Evolutionary conservation across 2,329 filamentous ascomycete genomes (phyloP), one percentile per base, ranked within the genome.

Genomic region (Botrytis sinoallii): DNA sequence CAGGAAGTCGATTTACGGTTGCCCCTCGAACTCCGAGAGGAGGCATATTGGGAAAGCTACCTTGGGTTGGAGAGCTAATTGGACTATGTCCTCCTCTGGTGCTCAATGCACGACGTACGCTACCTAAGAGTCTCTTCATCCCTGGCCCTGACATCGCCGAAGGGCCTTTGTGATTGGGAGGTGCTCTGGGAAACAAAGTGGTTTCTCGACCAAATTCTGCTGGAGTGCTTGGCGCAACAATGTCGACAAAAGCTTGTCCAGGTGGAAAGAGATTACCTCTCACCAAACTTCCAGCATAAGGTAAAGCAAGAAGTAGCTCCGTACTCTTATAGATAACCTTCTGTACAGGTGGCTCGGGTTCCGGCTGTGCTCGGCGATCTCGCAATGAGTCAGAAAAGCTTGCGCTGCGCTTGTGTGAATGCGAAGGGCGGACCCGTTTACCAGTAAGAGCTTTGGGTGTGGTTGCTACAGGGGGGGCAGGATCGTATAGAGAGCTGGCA

Each of bases 381-480:
- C 94, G 86, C 70, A 95, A 82, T 1, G 95, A 95, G 83, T 98
- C 93, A 0, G 92, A 93, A 78, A 96, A 91, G 81, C 95, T 98
- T 68, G 91, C 94, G 80, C 93, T 97, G 35, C 94, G 90, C 82
- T 94, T 95, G 82, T 97, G 94, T 4, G 85, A 82, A 75, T 88
- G 86, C 20, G 84, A 83, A 32, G 89, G 86, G 25, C 89, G 87
- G 12, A 88, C 85, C 25, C 88, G 86, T 79, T 91, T 91, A 72
- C 88, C 88, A 18, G 86, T 84, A 3, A 91, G 82, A 1, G 88
- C 83, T 72, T 86, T 87, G 6, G 89, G 89, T 5, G 88, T 90
- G 16, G 85, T 85, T 8, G 89, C 89, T 64, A 90, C 83, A 6
- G 85, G 86, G 14, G 86, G 87, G 3, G 83, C 78, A 29, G 81